These are phyloP conservation scores for Cruciata laevipes DNA, from an alignment of 257 asterid species.

Conservation along the genomic window DNA sequence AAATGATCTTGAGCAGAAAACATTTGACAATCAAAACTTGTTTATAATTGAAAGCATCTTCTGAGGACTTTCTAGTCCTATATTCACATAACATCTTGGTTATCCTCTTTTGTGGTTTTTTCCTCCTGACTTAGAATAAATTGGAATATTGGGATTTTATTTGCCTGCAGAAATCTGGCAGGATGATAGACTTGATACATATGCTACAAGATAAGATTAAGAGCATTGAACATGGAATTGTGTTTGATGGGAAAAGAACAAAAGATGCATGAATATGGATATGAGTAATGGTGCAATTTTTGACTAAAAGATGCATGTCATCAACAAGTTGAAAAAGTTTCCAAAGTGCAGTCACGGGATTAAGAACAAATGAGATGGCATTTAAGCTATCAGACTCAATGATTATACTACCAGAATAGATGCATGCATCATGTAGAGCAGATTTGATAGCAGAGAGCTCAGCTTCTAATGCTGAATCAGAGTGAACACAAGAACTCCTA, in stretches of 20 bases:
- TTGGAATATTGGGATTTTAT: neutral
- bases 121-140: neutral
- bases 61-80: neutral
- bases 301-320: too few species aligned
- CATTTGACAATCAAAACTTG: neutral
- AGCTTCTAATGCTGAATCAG: too few species aligned
- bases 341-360: too few species aligned
- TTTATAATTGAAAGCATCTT: neutral
- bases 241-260: slow-evolving; percentile 63
- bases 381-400: too few species aligned
- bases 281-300: too few species aligned
- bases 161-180: slow-evolving; percentile 64
- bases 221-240: slow-evolving; percentile 64
- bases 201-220: slow-evolving; percentile 56
- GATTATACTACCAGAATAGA: too few species aligned
- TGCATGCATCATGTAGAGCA: too few species aligned
- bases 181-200: slow-evolving; percentile 64
- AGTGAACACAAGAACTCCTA: too few species aligned
- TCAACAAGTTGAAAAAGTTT: too few species aligned
- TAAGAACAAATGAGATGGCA: too few species aligned
- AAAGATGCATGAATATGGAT: too few species aligned
- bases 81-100: neutral
- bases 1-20: neutral
- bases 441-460: too few species aligned
- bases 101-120: neutral